Evolutionary conservation across 306 rosid species (phyloP).

Genomic region (Rosa lucieae): DNA sequence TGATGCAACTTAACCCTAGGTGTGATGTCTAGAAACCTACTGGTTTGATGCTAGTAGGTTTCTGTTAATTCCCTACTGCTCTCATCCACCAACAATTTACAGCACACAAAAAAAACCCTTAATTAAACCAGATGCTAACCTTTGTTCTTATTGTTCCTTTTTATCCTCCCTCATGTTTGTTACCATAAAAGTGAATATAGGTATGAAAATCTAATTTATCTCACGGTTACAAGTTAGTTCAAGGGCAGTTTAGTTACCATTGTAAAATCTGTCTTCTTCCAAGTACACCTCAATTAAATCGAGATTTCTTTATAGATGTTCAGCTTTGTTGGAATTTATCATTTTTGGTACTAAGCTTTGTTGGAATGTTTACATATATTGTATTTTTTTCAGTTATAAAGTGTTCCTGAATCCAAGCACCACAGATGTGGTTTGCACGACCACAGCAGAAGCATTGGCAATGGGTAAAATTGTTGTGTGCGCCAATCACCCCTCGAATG

Average conservation of each 20-base stretch:
- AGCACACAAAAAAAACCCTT: not conserved
- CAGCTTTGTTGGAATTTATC: not conserved
- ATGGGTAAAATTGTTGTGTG: conserved; percentile 88
- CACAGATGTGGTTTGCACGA: conserved; percentile 92
- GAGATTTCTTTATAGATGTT: conserved; percentile 6
- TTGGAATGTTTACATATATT: conserved; percentile 16
- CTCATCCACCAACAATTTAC: not conserved
- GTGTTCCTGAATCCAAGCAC: conserved; percentile 96
- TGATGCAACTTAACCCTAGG: not conserved
- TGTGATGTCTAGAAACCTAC: not conserved
- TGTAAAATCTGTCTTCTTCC: not conserved
- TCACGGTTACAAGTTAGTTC: not conserved
- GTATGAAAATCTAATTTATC: not conserved
- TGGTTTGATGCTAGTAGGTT: not conserved
- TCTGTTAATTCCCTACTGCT: not conserved
- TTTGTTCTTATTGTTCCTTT: not conserved
- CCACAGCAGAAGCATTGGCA: conserved; percentile 99
- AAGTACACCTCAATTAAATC: conserved; percentile 7
- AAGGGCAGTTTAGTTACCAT: not conserved
- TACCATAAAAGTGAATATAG: not conserved
- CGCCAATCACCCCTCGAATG: conserved; percentile 86
- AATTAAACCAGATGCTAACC: not conserved
- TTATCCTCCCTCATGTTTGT: not conserved
- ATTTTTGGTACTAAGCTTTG: not conserved
- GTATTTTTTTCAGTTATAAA: conserved; percentile 61